Evolutionary conservation across 2,329 filamentous ascomycete species (phyloP).

Genomic region (Pestalotiopsis sp.): DNA sequence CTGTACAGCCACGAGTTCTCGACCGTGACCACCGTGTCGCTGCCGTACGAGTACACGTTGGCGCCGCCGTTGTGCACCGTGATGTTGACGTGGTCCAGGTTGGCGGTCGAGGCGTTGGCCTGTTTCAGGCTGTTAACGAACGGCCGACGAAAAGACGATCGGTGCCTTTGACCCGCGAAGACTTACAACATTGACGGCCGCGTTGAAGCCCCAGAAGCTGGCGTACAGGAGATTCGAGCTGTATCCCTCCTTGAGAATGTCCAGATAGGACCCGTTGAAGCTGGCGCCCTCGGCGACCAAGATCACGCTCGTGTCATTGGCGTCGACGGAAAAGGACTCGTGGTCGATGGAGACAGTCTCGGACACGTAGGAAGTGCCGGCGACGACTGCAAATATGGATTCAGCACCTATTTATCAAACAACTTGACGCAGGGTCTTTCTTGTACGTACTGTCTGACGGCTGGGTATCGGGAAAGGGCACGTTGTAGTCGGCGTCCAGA

Average conservation of each 20-base stretch:
- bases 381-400: neutral
- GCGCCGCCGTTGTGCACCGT: conserved; percentile 9
- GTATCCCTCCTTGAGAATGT: conserved; percentile 6
- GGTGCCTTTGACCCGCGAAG: neutral
- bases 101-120: conserved; percentile 6
- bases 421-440: no score
- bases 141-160: no score
- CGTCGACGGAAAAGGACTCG: neutral
- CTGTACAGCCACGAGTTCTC: conserved; percentile 9
- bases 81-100: conserved; percentile 7
- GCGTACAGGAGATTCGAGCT: conserved; percentile 8
- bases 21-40: neutral
- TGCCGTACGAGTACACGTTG: conserved; percentile 10
- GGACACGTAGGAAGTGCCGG: neutral
- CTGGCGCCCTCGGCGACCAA: neutral
- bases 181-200: conserved; percentile 6
- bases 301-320: conserved; percentile 8
- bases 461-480: neutral
- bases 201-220: conserved; percentile 9
- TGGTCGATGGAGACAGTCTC: neutral
- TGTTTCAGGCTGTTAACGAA: neutral
- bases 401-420: no score
- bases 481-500: neutral
- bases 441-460: neutral
- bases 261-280: neutral